Evolutionary conservation across 257 asterid genomes (phyloP), one percentile per base, ranked within the genome.

Genomic region (Perilla frutescens): DNA sequence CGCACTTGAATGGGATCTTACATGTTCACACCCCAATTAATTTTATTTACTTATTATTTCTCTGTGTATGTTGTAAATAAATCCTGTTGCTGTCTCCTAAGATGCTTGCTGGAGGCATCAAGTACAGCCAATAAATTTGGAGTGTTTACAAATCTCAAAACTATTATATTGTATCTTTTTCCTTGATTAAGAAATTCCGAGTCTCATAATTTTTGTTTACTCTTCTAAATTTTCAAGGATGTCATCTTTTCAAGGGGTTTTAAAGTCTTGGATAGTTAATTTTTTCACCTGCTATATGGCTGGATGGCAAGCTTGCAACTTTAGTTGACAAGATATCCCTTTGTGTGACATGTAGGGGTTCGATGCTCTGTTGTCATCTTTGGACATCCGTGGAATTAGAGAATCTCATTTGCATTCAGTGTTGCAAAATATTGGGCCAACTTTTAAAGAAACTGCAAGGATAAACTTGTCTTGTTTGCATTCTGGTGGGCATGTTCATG

Each of bases 301-400:
- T 53, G 41, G 32, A 56, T 6, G 15, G 5, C 45, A 1, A 72
- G 29, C 44, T 32, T 72, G 40, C 50, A 8, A 29, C 14, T 14
- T 58, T 15, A 70, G 47, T 57, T 71, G 50, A 62, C 37, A 13
- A 8, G 32, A 41, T 55, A 53, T 29, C 34, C 9, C 36, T 31
- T 66, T 68, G 5, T 75, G 29, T 49, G 51, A 47, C 20, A 3
- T 80, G 79, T 79, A 93, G 98, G 96, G 76, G 47, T 93, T 93
- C 66, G 82, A 93, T 80, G 87, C 91, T 75, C 83, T 91, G 75
- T 64, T 93, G 82, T 85, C 87, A 60, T 86, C 89, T 66, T 80
- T 92, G 84, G 98, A 92, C 82, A 72, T 79, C 51, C 98, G 98
- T 71, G 97, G 98, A 60, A 71, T 73, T 70, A 87, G 98, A 87